Base-by-base conservation (phyloP, 148 eudicot genomes). In the Gaultheria prostrata region DNA sequence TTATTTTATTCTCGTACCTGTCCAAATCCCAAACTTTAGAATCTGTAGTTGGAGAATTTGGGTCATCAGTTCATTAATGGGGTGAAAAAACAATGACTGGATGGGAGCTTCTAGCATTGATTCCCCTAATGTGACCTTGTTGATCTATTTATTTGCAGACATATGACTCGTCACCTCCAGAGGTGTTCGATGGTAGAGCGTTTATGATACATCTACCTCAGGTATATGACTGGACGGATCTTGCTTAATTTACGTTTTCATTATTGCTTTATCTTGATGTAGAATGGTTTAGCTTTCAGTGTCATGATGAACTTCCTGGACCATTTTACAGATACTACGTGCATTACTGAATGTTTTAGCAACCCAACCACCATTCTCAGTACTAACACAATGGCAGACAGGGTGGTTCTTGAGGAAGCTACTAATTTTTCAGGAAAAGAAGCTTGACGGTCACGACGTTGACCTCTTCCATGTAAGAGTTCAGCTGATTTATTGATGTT, bases 331-430 rank as follows among this genome's bases (percentile, higher is more conserved):
- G 93, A 89, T 91, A 76, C 74, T 91, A 53, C 82, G 77, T 88
- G 88, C 83, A 81, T 80, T 91, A 72, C 80, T 91, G 78, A 77
- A 83, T 79, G 63, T 87, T 84, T 83, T 91, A 76, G 90, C 82
- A 39, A 87, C 87, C 83, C 77, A 81, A 67, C 85, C 90, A 30
- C 57, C 88, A 35, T 86, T 86, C 63, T 83, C 85, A 24, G 89
- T 86, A 70, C 76, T 80, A 65, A 83, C 39, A n/a, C 93, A 89
- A 76, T 86, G 88, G 91, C 91, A 89, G 67, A 82, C 80, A 46
- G 90, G 90, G 77, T 91, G 91, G 91, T 89, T 88, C 84, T 59
- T 91, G 56, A 79, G 87, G 80, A 91, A 91, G 85, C 83, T 91
- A 83, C 86, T 89, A 46, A 82, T 79, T 82, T 85, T 85, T 71